Conservation (phyloP, 371 early-diverging fungal species). For the Mortierella sp. region DNA sequence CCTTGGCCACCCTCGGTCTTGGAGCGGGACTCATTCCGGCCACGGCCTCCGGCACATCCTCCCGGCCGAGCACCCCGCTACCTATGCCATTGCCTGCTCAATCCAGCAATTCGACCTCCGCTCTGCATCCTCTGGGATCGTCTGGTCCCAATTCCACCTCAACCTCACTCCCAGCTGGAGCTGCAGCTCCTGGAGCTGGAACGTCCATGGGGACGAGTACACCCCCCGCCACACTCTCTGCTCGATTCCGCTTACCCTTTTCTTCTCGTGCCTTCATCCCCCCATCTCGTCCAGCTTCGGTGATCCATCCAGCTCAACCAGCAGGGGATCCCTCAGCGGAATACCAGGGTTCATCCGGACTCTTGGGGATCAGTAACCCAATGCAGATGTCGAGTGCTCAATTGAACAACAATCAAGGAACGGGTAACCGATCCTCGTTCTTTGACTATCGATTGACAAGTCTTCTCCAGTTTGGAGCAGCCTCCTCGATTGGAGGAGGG, state of each 20-base stretch:
- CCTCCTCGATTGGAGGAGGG: slow-evolving; percentile 30
- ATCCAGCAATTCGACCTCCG: slow-evolving; percentile 3
- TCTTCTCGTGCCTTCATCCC: slow-evolving; percentile 45
- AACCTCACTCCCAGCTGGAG: background rate
- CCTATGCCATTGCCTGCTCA: background rate
- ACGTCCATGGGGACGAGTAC: too few species aligned
- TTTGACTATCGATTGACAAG: slow-evolving; percentile 47
- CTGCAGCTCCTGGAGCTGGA: background rate
- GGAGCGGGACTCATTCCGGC: slow-evolving; percentile 42
- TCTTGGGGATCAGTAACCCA: slow-evolving; percentile 47
- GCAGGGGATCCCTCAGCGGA: background rate
- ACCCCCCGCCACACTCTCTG: slow-evolving; percentile 32
- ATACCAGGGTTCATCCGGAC: slow-evolving; percentile 21
- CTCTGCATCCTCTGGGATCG: background rate
- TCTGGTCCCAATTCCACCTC: slow-evolving; percentile 19
- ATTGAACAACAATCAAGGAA: slow-evolving; percentile 15
- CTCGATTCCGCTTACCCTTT: slow-evolving; percentile 49
- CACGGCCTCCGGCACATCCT: slow-evolving; percentile 26
- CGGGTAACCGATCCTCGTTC: slow-evolving; percentile 42
- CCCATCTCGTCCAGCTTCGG: slow-evolving; percentile 44
- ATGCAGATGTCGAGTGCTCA: slow-evolving; percentile 32
- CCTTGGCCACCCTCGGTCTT: slow-evolving; percentile 23
- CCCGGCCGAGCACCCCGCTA: slow-evolving; percentile 32
- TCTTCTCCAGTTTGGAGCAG: slow-evolving; percentile 34
- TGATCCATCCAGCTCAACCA: slow-evolving; percentile 20